Evolutionary conservation across 768 basidiomycete species (phyloP), one percentile per base, ranked within the genome.

Genomic region (Boletus tylopilopsis): DNA sequence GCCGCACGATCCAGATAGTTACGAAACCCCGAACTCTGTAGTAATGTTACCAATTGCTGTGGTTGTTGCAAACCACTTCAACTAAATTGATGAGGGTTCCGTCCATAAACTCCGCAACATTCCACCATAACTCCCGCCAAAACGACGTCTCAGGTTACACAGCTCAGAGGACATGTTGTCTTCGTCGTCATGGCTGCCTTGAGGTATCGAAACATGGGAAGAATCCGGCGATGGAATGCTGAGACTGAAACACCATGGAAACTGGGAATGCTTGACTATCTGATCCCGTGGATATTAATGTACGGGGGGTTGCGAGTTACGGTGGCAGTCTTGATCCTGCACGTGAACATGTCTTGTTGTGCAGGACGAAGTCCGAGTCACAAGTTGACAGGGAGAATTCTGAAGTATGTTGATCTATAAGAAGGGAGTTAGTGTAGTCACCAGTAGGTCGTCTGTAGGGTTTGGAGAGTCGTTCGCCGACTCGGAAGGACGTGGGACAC

Each of bases 91-190:
- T n/a, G n/a, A n/a, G n/a, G n/a, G n/a, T n/a, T n/a, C n/a, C n/a
- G n/a, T n/a, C n/a, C n/a, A n/a, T n/a, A n/a, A n/a, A n/a, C n/a
- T n/a, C n/a, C n/a, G n/a, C n/a, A n/a, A n/a, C n/a, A n/a, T n/a
- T n/a, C n/a, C n/a, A n/a, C n/a, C n/a, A n/a, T n/a, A n/a, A n/a
- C n/a, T n/a, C n/a, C n/a, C n/a, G n/a, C n/a, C n/a, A n/a, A n/a
- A 87, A 85, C 0, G 85, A 81, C 0, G 77, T 68, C 40, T 79
- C 73, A 0, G 55, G 70, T 21, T 73, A 38, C 64, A 65, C 7
- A 65, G 68, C 40, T 74, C 73, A 50, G 81, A 82, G 51, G 81
- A 76, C 71, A 79, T 76, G 38, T 81, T 79, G 40, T 81, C 77
- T 22, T 84, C 79, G 32, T 77, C 74, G 4, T 73, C 69, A 15